Conservation (phyloP, 1,284 basidiomycete species). For the Boletus smithii region DNA sequence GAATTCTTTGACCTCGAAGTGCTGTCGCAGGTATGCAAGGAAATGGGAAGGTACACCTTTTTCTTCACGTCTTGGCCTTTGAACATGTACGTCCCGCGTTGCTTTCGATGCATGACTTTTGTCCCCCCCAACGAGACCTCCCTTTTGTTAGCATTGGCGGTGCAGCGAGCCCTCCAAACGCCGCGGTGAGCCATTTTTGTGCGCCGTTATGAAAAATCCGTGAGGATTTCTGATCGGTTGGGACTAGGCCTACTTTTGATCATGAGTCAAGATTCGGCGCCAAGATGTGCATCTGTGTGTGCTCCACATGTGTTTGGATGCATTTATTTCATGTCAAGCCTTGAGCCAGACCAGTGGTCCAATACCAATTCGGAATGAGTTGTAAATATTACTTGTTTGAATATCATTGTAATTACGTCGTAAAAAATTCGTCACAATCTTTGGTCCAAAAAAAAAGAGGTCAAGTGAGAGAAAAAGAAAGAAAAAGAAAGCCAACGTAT, state of each 20-base stretch:
- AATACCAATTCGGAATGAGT: not conserved
- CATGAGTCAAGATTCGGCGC: not conserved
- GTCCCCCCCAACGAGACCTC: not conserved
- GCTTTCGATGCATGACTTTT: too few relatives aligned
- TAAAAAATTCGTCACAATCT: conserved; percentile 25
- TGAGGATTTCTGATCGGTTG: not conserved
- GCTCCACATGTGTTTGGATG: not conserved
- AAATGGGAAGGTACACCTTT: conserved; percentile 61
- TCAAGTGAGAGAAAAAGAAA: not conserved
- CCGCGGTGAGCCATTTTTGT: conserved; percentile 46
- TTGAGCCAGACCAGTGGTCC: not conserved
- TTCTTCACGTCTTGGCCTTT: conserved; percentile 74
- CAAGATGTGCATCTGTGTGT: not conserved
- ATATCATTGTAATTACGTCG: conserved; percentile 27
- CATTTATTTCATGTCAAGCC: not conserved
- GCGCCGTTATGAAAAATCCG: not conserved
- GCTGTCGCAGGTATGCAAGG: conserved; percentile 53
- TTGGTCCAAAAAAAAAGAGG: conserved; percentile 5
- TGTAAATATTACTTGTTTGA: conserved; percentile 18
- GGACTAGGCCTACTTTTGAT: not conserved
- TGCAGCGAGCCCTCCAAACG: conserved; percentile 65
- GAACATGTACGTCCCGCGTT: conserved; percentile 50
- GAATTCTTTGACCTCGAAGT: conserved; percentile 70
- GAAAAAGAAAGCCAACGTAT: conserved; percentile 14
- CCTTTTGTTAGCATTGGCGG: conserved; percentile 50